Percentiles rank a stretch among this genome's conserved stretches.
Conservation (phyloP, 345 rosid species). For the Lumnitzera racemosa region DNA sequence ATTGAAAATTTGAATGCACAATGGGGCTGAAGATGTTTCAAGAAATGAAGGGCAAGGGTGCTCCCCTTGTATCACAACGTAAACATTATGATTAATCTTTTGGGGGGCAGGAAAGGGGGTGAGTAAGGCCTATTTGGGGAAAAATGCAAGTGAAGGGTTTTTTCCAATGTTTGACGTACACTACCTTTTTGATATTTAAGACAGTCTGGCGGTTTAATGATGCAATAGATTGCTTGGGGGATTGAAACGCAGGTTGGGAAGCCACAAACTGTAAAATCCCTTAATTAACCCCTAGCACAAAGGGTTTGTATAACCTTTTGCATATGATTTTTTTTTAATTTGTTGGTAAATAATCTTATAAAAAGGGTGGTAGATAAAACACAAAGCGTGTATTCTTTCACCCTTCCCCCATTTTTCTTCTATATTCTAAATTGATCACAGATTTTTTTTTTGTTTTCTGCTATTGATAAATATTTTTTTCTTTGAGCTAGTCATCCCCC, state of each 20-base stretch:
- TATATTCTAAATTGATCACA: not conserved
- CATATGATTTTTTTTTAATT: not conserved
- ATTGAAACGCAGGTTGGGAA: slow-evolving; percentile 69
- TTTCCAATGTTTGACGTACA: slow-evolving; percentile 72
- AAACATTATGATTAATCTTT: slow-evolving; percentile 85
- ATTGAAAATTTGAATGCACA: slow-evolving; percentile 71
- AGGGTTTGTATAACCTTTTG: slow-evolving; percentile 46
- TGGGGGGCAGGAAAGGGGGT: slow-evolving; percentile 80
- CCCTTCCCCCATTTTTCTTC: not conserved
- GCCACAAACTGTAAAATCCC: slow-evolving; percentile 90
- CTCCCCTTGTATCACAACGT: slow-evolving; percentile 74
- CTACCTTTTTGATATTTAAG: slow-evolving; percentile 92
- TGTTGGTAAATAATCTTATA: not conserved
- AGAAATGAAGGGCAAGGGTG: slow-evolving; percentile 68
- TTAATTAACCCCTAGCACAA: slow-evolving; percentile 95
- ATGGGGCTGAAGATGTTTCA: slow-evolving; percentile 70
- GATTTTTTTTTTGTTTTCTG: not conserved
- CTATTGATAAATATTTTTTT: not conserved
- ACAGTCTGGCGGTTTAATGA: slow-evolving; percentile 79
- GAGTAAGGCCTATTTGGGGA: slow-evolving; percentile 66
- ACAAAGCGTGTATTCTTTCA: not conserved
- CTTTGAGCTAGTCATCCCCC: not conserved
- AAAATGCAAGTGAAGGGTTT: slow-evolving; percentile 70
- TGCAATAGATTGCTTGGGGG: slow-evolving; percentile 81
- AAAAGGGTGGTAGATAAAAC: too few species aligned